Evolutionary conservation across 2,329 filamentous ascomycete species (phyloP).

Genomic region (Xylaria sp.): DNA sequence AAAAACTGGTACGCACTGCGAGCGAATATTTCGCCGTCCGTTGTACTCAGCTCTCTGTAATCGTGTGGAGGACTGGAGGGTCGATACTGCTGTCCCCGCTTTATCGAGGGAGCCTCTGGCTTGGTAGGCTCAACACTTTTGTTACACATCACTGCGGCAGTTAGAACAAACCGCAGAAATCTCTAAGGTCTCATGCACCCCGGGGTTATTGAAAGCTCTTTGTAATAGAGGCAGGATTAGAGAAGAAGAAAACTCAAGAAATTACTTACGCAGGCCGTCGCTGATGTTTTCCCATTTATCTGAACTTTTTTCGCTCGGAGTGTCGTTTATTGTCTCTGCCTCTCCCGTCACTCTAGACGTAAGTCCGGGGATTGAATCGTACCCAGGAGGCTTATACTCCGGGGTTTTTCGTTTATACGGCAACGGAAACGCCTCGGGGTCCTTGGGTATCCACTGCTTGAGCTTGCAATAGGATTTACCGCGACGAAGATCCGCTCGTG

Average conservation of each 20-base stretch:
- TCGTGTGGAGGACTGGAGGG: not conserved
- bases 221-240: not conserved
- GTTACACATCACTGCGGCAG: constrained; percentile 9
- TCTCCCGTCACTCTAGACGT: not conserved
- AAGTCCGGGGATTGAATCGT: not conserved
- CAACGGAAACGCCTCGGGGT: constrained; percentile 34
- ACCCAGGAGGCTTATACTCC: constrained; percentile 35
- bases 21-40: not conserved
- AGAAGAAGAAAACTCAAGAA: no score
- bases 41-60: not conserved
- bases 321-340: no score
- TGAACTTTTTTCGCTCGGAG: not conserved
- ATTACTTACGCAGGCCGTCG: constrained; percentile 9
- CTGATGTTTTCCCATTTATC: constrained; percentile 16
- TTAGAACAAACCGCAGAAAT: not conserved
- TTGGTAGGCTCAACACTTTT: not conserved
- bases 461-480: not conserved
- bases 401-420: constrained; percentile 45
- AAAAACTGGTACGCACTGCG: not conserved
- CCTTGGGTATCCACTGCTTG: constrained; percentile 21
- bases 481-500: not conserved
- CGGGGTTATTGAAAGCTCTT: no score
- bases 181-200: not conserved
- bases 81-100: not conserved
- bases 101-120: not conserved